These are phyloP conservation scores for Rasamsonia emersonii DNA, from an alignment of 2,329 filamentous ascomycete genomes.

Conservation along the genomic window DNA sequence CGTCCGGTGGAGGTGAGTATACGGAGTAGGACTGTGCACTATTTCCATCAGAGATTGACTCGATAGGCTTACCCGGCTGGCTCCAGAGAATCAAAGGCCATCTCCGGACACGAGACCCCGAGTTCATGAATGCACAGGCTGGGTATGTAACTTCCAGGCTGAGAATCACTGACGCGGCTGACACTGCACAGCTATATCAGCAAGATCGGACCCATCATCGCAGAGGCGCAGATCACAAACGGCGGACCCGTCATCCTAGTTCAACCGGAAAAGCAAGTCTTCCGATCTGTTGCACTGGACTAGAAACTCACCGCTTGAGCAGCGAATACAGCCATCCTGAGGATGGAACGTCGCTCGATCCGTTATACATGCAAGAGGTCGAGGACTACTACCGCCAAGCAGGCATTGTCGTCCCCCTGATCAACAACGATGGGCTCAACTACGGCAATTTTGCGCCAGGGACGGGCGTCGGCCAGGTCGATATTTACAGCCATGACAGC, in stretches of 20 bases:
- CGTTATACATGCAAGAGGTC: conserved; percentile 61
- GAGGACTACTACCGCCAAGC: conserved; percentile 58
- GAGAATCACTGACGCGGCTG: too few relatives aligned
- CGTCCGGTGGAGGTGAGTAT: conserved; percentile 64
- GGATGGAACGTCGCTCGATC: conserved; percentile 49
- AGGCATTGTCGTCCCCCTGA: conserved; percentile 64
- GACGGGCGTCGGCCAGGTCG: conserved; percentile 46
- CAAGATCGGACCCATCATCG: conserved; percentile 57
- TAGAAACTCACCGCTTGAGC: too few relatives aligned
- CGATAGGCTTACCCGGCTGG: conserved; percentile 79
- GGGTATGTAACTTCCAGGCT: conserved; percentile 42
- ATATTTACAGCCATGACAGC: conserved; percentile 59
- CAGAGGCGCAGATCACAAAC: conserved; percentile 70
- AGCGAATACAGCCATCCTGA: conserved; percentile 57
- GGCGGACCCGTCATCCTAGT: conserved; percentile 70
- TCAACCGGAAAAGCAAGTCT: conserved; percentile 81
- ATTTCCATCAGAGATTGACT: too few relatives aligned
- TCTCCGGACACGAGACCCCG: conserved; percentile 53
- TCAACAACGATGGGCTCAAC: conserved; percentile 63
- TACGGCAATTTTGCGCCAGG: conserved; percentile 57
- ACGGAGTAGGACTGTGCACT: too few relatives aligned
- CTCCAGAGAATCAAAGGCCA: conserved; percentile 56
- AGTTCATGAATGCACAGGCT: conserved; percentile 58
- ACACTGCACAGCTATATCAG: conserved; percentile 52
- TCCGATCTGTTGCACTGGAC: too few relatives aligned